Percentiles rank a stretch among this genome's conserved stretches.
Evolutionary conservation across 73 alveolate species (phyloP).

Genomic region (Blepharisma japonicum): DNA sequence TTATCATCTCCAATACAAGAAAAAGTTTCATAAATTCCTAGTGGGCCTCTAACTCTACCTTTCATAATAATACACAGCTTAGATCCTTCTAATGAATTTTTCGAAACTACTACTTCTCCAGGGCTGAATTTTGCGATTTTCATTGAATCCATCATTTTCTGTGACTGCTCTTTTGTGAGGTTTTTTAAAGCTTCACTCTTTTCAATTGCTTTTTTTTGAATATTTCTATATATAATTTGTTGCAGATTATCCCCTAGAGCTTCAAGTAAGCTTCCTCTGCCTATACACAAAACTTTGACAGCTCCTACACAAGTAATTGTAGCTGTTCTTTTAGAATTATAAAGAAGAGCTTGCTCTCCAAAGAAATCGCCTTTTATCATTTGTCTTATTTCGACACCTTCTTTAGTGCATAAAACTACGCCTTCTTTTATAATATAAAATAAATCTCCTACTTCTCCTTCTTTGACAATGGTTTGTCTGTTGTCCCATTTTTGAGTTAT

Average conservation of each 20-base stretch:
- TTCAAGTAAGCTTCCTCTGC: constrained; percentile 14
- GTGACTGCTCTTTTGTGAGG: constrained; percentile 39
- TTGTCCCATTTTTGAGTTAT: neutral
- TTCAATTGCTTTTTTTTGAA: neutral
- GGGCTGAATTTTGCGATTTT: constrained; percentile 24
- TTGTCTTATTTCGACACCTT: constrained; percentile 15
- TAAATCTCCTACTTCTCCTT: constrained; percentile 32
- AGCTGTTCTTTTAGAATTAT: constrained; percentile 41
- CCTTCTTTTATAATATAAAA: constrained; percentile 33
- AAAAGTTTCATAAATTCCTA: constrained; percentile 34
- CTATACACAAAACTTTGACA: neutral
- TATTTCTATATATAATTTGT: constrained; percentile 14
- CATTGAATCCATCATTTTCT: constrained; percentile 32
- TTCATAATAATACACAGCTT: constrained; percentile 33
- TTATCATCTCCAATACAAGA: neutral
- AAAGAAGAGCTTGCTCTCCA: constrained; percentile 41
- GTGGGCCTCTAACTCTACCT: constrained; percentile 36
- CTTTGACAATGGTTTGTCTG: constrained; percentile 19
- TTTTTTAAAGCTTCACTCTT: constrained; percentile 4
- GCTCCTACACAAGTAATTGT: constrained; percentile 7
- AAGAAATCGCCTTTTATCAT: constrained; percentile 25
- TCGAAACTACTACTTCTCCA: constrained; percentile 35
- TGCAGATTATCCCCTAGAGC: constrained; percentile 20
- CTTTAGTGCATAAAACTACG: neutral
- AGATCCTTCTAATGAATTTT: constrained; percentile 24